phyloP scores from a whole-genome alignment of 192 early-diverging fungal species.

The Umbelopsis sp. region DNA sequence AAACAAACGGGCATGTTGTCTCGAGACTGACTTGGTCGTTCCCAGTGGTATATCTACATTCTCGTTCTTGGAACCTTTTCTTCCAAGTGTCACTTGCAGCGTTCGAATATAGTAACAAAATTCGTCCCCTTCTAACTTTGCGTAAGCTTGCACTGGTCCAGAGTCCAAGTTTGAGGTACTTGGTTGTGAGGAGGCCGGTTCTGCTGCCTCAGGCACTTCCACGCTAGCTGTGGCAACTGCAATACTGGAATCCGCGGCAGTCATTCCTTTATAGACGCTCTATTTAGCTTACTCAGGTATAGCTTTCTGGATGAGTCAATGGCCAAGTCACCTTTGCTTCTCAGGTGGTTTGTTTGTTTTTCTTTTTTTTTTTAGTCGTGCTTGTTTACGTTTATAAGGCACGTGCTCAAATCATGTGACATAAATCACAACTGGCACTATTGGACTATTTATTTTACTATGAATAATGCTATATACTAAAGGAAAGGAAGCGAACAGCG shows the following conservation, averaged over 20 bases:
- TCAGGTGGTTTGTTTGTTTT: conserved; percentile 19
- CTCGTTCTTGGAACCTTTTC: conserved; percentile 63
- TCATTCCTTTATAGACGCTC: neutral
- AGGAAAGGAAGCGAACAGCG: too few species aligned
- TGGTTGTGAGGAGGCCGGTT: conserved; percentile 2
- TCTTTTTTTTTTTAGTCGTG: conserved; percentile 2
- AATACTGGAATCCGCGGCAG: neutral
- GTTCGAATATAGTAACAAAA: conserved; percentile 87
- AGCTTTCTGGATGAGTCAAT: neutral
- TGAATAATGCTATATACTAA: too few species aligned
- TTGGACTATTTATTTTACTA: too few species aligned
- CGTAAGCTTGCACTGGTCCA: conserved; percentile 82
- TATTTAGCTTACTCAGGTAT: too few species aligned
- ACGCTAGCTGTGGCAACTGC: neutral
- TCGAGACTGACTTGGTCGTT: conserved; percentile 81
- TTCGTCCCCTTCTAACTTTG: conserved; percentile 84
- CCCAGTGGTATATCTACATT: conserved; percentile 88
- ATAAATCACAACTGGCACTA: too few species aligned
- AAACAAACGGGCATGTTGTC: conserved; percentile 81
- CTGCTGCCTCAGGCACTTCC: neutral
- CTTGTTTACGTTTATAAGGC: neutral
- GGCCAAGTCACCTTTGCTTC: conserved; percentile 1
- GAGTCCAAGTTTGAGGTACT: conserved; percentile 31
- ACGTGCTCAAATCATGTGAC: neutral
- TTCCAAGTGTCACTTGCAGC: conserved; percentile 76